Conservation (phyloP, 106 monocot species). For the Dendrobium chrysotoxum region DNA sequence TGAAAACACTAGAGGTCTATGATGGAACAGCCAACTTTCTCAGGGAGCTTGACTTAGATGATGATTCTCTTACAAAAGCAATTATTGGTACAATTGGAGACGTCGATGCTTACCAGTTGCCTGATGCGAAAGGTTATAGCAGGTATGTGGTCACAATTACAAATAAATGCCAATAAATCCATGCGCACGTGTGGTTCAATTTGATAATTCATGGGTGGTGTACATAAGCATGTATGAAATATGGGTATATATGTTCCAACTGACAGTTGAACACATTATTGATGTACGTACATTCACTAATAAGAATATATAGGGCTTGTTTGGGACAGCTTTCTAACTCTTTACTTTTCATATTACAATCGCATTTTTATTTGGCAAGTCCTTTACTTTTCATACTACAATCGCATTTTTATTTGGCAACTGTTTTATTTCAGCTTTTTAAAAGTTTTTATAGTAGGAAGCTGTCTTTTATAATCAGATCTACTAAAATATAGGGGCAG, state of each 20-base stretch:
- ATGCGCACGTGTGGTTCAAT: background rate
- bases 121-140: constrained; percentile 98
- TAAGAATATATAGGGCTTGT: too few relatives aligned
- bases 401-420: too few relatives aligned
- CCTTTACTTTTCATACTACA: too few relatives aligned
- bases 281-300: too few relatives aligned
- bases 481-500: too few relatives aligned
- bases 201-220: background rate
- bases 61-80: constrained; percentile 86
- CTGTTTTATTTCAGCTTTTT: too few relatives aligned
- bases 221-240: background rate
- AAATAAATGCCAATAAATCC: background rate
- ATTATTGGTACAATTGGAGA: constrained; percentile 98
- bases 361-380: too few relatives aligned
- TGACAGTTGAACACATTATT: too few relatives aligned
- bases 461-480: too few relatives aligned
- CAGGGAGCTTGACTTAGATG: constrained; percentile 73
- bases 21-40: constrained; percentile 85
- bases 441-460: too few relatives aligned
- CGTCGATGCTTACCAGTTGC: constrained; percentile 91
- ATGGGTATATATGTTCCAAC: background rate
- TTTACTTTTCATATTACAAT: too few relatives aligned
- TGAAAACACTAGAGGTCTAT: constrained; percentile 92
- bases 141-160: constrained; percentile 35
- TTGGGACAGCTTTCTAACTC: too few relatives aligned